Conservation (phyloP, 176 grass and related monocot species). For the barley (Hordeum vulgare) region DNA sequence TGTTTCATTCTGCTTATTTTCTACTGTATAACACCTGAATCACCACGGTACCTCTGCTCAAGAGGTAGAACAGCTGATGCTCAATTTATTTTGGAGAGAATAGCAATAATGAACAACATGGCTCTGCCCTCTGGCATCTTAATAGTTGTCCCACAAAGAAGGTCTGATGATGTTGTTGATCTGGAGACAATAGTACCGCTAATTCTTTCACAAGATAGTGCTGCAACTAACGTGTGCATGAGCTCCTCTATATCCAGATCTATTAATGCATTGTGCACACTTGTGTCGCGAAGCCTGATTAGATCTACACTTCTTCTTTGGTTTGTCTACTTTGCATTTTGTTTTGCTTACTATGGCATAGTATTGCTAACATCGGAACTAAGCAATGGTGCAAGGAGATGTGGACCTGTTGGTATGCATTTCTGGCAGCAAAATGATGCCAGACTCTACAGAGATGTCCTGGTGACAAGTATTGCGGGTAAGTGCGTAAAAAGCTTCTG, state of each 20-base stretch:
- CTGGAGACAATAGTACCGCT: slow-evolving; percentile 34
- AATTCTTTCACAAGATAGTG: not conserved
- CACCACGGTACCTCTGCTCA: slow-evolving; percentile 70
- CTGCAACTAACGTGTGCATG: not conserved
- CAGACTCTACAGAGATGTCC: slow-evolving; percentile 50
- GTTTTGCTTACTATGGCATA: slow-evolving; percentile 70
- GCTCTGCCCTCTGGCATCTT: slow-evolving; percentile 52
- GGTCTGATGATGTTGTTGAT: slow-evolving; percentile 4
- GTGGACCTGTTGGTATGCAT: slow-evolving; percentile 9
- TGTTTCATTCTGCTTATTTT: slow-evolving; percentile 63
- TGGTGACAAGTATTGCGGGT: slow-evolving; percentile 69
- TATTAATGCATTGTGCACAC: slow-evolving; percentile 7
- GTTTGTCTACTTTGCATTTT: slow-evolving; percentile 46
- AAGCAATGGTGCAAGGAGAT: slow-evolving; percentile 26
- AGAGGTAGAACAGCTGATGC: slow-evolving; percentile 43
- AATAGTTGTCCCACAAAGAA: slow-evolving; percentile 5
- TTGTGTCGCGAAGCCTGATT: slow-evolving; percentile 39
- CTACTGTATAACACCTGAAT: slow-evolving; percentile 50
- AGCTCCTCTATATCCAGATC: not conserved
- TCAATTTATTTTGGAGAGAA: slow-evolving; percentile 43
- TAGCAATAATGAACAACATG: slow-evolving; percentile 53
- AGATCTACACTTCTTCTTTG: slow-evolving; percentile 66
- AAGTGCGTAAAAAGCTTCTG: not conserved
- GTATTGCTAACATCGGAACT: slow-evolving; percentile 64
- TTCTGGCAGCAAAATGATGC: slow-evolving; percentile 16